Evolutionary conservation across 139 green algal species (phyloP), one percentile per base, ranked within the genome.

Genomic region (Cymbomonas tetramitiformis): DNA sequence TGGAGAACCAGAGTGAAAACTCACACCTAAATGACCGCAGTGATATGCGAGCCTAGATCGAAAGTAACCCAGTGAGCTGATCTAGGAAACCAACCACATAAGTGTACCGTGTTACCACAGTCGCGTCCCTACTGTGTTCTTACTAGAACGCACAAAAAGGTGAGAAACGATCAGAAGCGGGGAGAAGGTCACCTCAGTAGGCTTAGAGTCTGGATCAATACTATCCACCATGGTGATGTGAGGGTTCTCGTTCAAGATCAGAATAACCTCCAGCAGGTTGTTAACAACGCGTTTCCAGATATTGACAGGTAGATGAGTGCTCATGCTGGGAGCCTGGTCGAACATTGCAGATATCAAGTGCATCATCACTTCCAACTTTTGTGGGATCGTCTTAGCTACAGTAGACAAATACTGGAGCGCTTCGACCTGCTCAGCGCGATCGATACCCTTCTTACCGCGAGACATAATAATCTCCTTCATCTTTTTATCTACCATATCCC

Each of bases 401-500:
- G 51, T 75, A 18, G 79, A 58, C 38, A 98, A 66, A 71, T 93
- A 95, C 0, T 64, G 65, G 38, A 98, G 80, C 83, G 94, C 93
- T 65, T 98, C 88, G 12, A 95, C 78, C 48, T 77, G 58, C 63
- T 95, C 89, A 54, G 81, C 57, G 19, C 86, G 76, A 71, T 97
- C 87, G 0, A 86, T 83, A 29, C 83, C 83, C n/a, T 86, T 84
- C 48, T 84, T 81, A 40, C 88, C 89, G 18, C 89, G 78, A 0
- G 71, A 66, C 39, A 81, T 52, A 19, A 89, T 65, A 28, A 98
- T 84, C 69, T 97, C 91, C 18, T 71, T 64, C 43, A 94, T 75
- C 82, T 97, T 97, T 33, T 84, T 74, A 30, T 72, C 68, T 10
- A 99, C 87, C 84, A 97, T 88, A 55, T 94, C 87, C 43, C 86